Evolutionary conservation across 495 filamentous ascomycete genomes (phyloP), one percentile per base, ranked within the genome.

Genomic region (Usnea hakonensis): DNA sequence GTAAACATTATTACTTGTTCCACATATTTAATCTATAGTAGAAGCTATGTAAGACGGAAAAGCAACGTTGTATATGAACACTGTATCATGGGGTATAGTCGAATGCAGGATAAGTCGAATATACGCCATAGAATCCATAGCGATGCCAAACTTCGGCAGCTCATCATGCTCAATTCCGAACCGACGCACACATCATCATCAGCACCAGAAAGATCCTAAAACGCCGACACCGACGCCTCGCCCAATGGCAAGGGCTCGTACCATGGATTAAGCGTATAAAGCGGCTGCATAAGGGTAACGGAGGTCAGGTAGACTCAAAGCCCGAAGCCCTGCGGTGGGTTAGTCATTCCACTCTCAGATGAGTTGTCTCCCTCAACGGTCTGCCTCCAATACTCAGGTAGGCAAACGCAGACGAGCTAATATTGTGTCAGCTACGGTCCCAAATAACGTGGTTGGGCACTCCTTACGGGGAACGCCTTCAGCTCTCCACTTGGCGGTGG

Each of bases 301-400:
- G 21, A 41, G 33, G 33, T 21, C 21, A 62, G 52, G 26, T 56
- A n/a, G 32, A n/a, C 28, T 63, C 26, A 62, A 33, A 38, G 53
- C 37, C 63, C 55, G 26, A 65, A 58, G 32, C 60, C 60, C 21
- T 40, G 38, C 5, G 66, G 60, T n/a, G 62, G 65, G 14, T 58
- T 55, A 36, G 23, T 46, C 13, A n/a, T 53, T 57, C 71, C 73
- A 48, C 77, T 74, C 28, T 77, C 77, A 36, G 72, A 76, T 61
- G 71, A 73, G 56, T 70, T 71, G 43, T 95, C 90, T 58, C 90
- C 92, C 61, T 99, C 92, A 68, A 97, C 92, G 21, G 95, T 97
- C 76, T 92, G 94, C 70, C 87, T 86, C 95, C 95, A 99, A 73
- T 97, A 91, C 69, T 97, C 90, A 21, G 95, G 95, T 16, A 97